Evolutionary conservation across 768 basidiomycete genomes (phyloP), one percentile per base, ranked within the genome.

Genomic region (Xerocomellus dryophilus): DNA sequence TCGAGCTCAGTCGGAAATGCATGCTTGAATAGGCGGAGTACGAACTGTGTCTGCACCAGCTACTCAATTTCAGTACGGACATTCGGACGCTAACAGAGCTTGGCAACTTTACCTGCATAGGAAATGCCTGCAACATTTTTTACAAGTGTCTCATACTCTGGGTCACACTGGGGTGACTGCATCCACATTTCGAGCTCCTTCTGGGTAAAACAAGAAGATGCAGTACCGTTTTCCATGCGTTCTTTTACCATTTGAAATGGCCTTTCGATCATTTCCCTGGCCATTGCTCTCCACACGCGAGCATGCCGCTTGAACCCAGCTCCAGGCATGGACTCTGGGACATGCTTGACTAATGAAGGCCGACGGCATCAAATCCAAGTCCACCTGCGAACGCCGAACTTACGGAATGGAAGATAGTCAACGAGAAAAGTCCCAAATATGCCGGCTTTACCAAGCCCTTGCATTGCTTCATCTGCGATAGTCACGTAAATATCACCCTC

Each of bases 261-360:
- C 61, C 61, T 35, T 61, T 66, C 46, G 70, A 67, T 51, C 73
- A 73, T 57, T 62, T 58, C 53, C 61, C 57, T 66, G 10, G 69
- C 60, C 15, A 55, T 53, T 42, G 60, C 61, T 29, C 68, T 67
- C 79, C 78, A 81, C 25, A 47, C 60, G 14, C 69, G 62, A 27
- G 80, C 83, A 6, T 77, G 68, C 23, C 75, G 73, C 54, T 78
- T 78, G 71, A 80, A 83, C 0, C 58, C 66, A 7, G 75, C 74
- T 12, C 79, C 78, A 7, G 82, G 82, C 29, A 83, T 61, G 63
- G 69, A 81, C 3, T 72, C 66, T 3, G 82, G 82, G n/a, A 82
- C 53, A 46, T 77, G 75, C 27, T 78, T 78, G 20, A 82, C 72
- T 67, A 32, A 29, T 38, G 23, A 25, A 36, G 38, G 23, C 17